Evolutionary conservation across 2,329 filamentous ascomycete species (phyloP).

Genomic region (Emergomyces orientalis): DNA sequence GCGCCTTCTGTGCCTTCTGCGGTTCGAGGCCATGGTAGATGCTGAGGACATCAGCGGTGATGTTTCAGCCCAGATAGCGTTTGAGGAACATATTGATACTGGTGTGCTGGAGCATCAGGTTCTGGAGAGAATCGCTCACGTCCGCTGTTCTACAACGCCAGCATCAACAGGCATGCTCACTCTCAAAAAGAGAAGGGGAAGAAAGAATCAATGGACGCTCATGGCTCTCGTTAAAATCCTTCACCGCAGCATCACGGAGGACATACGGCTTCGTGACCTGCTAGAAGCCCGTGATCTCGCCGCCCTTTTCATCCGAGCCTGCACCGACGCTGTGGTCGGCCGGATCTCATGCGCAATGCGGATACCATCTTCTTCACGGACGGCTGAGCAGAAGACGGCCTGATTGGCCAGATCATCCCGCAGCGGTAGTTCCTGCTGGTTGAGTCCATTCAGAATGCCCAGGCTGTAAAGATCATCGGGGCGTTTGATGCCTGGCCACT

Average conservation of each 20-base stretch:
- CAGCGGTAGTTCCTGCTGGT: conserved; percentile 9
- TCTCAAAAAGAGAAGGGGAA: no score
- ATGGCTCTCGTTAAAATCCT: no score
- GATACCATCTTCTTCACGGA: conserved; percentile 20
- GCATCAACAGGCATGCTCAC: no score
- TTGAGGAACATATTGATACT: conserved; percentile 7
- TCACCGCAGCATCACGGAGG: neutral
- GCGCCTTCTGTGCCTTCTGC: neutral
- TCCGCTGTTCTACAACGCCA: no score
- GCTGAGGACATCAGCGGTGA: neutral
- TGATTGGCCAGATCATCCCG: conserved; percentile 10
- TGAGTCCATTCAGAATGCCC: conserved; percentile 13
- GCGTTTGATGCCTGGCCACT: conserved; percentile 9
- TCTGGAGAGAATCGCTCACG: no score
- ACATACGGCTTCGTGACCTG: neutral
- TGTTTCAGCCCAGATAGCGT: neutral
- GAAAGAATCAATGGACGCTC: no score
- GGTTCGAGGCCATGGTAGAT: neutral
- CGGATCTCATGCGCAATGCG: neutral
- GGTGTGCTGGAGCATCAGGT: conserved; percentile 17
- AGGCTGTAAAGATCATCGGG: conserved; percentile 13
- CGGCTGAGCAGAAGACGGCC: conserved; percentile 14
- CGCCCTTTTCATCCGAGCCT: neutral
- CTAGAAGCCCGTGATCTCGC: neutral
- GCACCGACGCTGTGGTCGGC: neutral